Conservation (phyloP, 192 early-diverging fungal species). For the Pilobolus umbonatus region DNA sequence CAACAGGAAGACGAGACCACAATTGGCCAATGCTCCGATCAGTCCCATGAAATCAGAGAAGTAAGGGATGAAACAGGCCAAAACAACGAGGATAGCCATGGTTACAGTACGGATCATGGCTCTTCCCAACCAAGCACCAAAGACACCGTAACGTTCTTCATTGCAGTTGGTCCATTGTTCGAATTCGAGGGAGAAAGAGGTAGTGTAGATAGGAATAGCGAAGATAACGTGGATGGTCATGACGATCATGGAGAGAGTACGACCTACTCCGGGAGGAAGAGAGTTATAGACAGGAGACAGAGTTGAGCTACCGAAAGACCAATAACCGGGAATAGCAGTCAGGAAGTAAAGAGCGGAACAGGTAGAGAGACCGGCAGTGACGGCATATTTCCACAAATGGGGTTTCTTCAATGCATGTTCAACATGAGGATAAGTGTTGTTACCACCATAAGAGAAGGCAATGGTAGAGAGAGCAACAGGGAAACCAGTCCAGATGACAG, state of each 20-base stretch:
- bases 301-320: slow-evolving; percentile 64
- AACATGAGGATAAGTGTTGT: slow-evolving; percentile 81
- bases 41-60: slow-evolving; percentile 79
- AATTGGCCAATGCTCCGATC: slow-evolving; percentile 73
- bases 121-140: slow-evolving; percentile 54
- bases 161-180: slow-evolving; percentile 58
- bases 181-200: slow-evolving; percentile 70
- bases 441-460: slow-evolving; percentile 80
- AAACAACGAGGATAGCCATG: slow-evolving; percentile 49
- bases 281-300: slow-evolving; percentile 69
- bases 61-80: slow-evolving; percentile 70
- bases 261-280: slow-evolving; percentile 59
- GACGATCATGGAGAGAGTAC: slow-evolving; percentile 60
- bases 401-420: slow-evolving; percentile 76
- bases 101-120: slow-evolving; percentile 51
- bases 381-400: slow-evolving; percentile 63
- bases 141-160: slow-evolving; percentile 44
- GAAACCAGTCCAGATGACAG: slow-evolving; percentile 63
- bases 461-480: slow-evolving; percentile 76
- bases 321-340: slow-evolving; percentile 70
- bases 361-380: slow-evolving; percentile 56
- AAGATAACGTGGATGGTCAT: slow-evolving; percentile 82
- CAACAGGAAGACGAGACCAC: slow-evolving; percentile 77
- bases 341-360: slow-evolving; percentile 70
- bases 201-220: slow-evolving; percentile 73